Conservation (phyloP, 192 early-diverging fungal species). For the Backusella mclennaniae region DNA sequence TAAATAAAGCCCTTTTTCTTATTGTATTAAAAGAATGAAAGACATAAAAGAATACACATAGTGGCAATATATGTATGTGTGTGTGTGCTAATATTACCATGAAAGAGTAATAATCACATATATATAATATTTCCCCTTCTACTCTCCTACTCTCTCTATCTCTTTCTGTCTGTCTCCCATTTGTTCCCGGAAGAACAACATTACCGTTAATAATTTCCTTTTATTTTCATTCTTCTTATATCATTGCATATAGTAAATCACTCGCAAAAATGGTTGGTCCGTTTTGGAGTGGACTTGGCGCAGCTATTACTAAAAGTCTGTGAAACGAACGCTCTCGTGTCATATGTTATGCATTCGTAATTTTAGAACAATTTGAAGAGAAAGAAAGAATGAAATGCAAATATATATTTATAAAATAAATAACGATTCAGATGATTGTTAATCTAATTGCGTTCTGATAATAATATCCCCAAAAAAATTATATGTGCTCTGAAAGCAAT, state of each 20-base stretch:
- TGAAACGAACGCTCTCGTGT: not conserved
- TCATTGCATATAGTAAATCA: not conserved
- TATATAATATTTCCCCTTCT: not conserved
- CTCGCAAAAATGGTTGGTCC: not conserved
- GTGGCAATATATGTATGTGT: not conserved
- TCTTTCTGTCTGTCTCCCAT: too few species aligned
- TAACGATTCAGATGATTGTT: not conserved
- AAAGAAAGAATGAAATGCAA: not conserved
- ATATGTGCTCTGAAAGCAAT: not conserved
- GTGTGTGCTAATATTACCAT: not conserved
- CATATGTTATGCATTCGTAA: not conserved
- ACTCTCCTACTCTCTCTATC: not conserved
- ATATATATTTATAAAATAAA: not conserved
- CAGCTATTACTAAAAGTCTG: not conserved
- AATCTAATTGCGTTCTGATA: not conserved
- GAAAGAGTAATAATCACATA: not conserved
- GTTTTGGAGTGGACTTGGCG: slow-evolving; percentile 3
- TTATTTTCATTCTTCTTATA: not conserved
- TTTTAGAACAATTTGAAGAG: not conserved
- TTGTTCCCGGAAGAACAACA: not conserved
- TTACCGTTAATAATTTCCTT: not conserved
- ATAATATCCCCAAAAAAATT: too few species aligned
- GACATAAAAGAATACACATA: not conserved
- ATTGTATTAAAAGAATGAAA: too few species aligned
- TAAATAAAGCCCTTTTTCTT: not conserved